Evolutionary conservation across 768 basidiomycete species (phyloP), one percentile per base, ranked within the genome.

Genomic region (Pisolithus marmoratus): DNA sequence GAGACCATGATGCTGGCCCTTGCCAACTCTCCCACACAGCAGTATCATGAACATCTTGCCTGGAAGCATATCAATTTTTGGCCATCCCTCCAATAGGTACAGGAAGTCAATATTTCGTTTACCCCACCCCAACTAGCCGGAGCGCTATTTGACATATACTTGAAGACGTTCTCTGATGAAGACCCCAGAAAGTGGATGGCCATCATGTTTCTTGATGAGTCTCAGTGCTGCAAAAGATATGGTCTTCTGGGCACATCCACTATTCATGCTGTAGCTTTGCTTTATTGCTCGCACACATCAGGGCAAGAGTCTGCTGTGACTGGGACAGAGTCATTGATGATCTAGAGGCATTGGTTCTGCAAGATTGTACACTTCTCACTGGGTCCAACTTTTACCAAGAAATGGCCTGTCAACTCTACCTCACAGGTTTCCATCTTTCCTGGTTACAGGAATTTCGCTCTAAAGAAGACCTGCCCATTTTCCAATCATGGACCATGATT

Each of bases 211-310:
- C 4, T 60, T 54, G 6, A 2, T 19, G 8, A 37, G 4, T 4
- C 22, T 15, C 24, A 3, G 15, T 17, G 19, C 6, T 5, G 34
- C 55, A 43, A 17, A 49, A 46, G 8, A 0, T 57, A 9, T 37
- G 40, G 1, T 52, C 52, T 15, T 57, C 62, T 8, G 58, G 52
- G 31, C 52, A 69, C 24, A 26, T 73, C 20, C 77, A 78, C 53
- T 82, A 84, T 55, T 70, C 63, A 8, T 73, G 82, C 14, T 67
- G 67, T 34, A 75, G 72, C 31, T 81, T 83, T 48, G 79, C 67
- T 1, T 54, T 69, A 3, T 62, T 85, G 38, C 61, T 84, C 15
- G 58, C 59, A 15, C 58, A 73, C 12, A 65, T 80, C 36, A 74
- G 72, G 53, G 62, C 62, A 20, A 63, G 68, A 37, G 61, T 74